Percentiles rank a stretch among this genome's conserved stretches.
Evolutionary conservation across 208 protist genomes (phyloP).

Genomic region (Acanthamoeba healyi): DNA sequence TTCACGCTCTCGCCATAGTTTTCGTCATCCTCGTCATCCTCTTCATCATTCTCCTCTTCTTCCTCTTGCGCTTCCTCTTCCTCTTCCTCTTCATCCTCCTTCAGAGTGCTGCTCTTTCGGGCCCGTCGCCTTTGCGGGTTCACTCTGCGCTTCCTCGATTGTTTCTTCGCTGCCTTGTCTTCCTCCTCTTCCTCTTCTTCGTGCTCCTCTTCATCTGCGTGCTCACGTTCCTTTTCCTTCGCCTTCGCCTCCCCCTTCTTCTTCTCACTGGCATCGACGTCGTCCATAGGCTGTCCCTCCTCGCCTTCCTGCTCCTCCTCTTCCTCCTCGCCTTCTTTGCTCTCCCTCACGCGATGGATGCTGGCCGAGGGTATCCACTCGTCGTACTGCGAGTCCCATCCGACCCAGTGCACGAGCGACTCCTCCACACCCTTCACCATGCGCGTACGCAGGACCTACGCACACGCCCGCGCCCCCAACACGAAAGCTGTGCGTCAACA

Average conservation of each 20-base stretch:
- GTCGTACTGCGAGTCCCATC: slow-evolving; percentile 7
- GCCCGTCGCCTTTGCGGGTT: not conserved
- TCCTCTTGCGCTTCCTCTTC: not conserved
- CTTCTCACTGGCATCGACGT: not conserved
- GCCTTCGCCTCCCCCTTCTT: not conserved
- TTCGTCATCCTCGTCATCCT: not conserved
- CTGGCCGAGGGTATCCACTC: slow-evolving; percentile 3
- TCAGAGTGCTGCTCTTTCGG: not conserved
- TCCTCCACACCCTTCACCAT: not conserved
- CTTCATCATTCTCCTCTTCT: slow-evolving; percentile 13
- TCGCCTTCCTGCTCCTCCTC: not conserved
- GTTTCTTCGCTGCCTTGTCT: not conserved
- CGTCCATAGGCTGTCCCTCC: not conserved
- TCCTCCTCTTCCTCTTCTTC: not conserved
- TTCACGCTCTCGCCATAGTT: not conserved
- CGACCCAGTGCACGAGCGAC: not conserved
- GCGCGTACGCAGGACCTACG: not conserved
- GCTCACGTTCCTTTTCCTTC: not conserved
- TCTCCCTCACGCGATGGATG: not conserved
- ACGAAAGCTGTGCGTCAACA: no score
- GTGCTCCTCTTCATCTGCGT: not conserved
- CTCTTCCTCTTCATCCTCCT: not conserved
- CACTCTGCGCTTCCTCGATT: not conserved
- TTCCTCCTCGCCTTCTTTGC: no score
- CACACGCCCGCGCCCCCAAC: no score